Evolutionary conservation across 768 basidiomycete species (phyloP), one percentile per base, ranked within the genome.

Genomic region (Termitomyces sp.): DNA sequence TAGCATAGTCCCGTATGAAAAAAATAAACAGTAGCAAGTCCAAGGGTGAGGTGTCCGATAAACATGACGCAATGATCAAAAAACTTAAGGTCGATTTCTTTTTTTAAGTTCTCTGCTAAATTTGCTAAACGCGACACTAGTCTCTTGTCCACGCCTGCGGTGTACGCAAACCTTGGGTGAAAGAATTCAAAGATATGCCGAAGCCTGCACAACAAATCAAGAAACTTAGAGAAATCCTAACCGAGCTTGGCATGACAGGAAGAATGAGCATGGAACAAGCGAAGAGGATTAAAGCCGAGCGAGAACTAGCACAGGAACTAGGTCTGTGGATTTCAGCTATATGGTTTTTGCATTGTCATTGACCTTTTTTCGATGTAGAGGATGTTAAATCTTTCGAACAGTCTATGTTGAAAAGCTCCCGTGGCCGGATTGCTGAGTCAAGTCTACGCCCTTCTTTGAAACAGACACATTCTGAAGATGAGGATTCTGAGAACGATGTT

Each of bases 211-310:
- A 85, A 50, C 89, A 93, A 66, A 86, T 92, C 35, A 73, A 74
- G 53, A 84, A 81, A 43, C 77, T 93, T 36, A 84, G 82, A 57
- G 75, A 80, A 58, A 86, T 89, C 13, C 77, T 94, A 8, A 67
- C 75, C 28, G 88, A 86, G 4, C 77, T 94, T 33, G 93, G 93
- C 1, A 95, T 95, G 91, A 82, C 77, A 0, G 89, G 90, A 1
- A 81, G 87, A 26, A 75, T 86, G 67, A 93, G 84, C 61, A 65
- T 92, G 66, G 92, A 91, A 55, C 88, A 95, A 72, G 94, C 93
- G 4, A 90, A 83, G 64, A 74, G 77, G 3, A 88, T 95, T 64
- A 88, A 80, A 61, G 82, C 77, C 69, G 82, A 82, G 67, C 77
- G 92, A 48, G 95, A 95, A 68, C 69, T 93, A 6, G 87, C 82